Conservation (phyloP, 176 grass and related monocot species). For the Oryza glaberrima region DNA sequence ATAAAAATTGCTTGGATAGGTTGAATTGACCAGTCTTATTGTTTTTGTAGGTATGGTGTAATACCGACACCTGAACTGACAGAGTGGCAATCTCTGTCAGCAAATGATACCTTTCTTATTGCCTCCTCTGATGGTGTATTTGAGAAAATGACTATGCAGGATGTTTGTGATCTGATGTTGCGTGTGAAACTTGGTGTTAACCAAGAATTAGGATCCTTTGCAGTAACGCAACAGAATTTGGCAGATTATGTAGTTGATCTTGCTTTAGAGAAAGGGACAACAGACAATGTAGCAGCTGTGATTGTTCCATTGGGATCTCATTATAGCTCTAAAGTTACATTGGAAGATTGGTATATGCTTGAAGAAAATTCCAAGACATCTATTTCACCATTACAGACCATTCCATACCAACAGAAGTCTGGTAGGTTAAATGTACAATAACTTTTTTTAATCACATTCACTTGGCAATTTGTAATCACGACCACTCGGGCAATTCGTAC, state of each 20-base stretch:
- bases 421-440: conserved; percentile 39
- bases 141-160: conserved; percentile 90
- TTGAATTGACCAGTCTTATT: conserved; percentile 38
- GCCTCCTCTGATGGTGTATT: conserved; percentile 84
- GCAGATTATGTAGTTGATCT: conserved; percentile 66
- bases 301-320: conserved; percentile 69
- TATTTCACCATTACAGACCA: conserved; percentile 38
- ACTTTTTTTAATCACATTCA: conserved; percentile 13
- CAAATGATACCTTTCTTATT: conserved; percentile 88
- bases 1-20: conserved; percentile 13
- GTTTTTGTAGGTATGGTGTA: conserved; percentile 76
- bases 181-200: conserved; percentile 56
- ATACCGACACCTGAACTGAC: conserved; percentile 88
- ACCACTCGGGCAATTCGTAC: not conserved
- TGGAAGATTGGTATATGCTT: conserved; percentile 48
- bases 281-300: conserved; percentile 92
- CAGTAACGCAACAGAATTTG: conserved; percentile 59
- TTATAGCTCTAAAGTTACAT: conserved; percentile 45
- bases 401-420: conserved; percentile 39
- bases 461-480: not conserved
- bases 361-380: conserved; percentile 47
- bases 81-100: conserved; percentile 73
- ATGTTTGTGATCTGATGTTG: conserved; percentile 81
- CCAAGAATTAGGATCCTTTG: conserved; percentile 32
- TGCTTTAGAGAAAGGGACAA: conserved; percentile 86